Evolutionary conservation across 306 rosid genomes (phyloP).

Genomic region (Benincasa hispida): DNA sequence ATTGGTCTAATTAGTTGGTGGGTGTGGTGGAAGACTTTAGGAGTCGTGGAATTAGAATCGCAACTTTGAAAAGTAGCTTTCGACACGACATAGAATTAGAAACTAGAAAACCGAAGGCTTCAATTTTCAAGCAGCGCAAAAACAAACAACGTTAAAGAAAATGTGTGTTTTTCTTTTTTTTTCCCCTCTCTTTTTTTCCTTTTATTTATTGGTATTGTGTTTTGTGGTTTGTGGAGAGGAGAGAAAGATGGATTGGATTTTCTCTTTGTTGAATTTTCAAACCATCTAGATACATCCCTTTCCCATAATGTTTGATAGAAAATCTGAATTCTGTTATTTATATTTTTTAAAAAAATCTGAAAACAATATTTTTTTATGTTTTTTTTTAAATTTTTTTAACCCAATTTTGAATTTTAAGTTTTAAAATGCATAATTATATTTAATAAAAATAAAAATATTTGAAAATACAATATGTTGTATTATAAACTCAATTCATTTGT

Average conservation of each 20-base stretch:
- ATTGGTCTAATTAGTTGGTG: neutral
- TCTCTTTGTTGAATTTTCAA: neutral
- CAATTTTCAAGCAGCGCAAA: neutral
- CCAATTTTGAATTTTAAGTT: too few species aligned
- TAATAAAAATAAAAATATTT: too few species aligned
- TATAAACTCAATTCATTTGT: too few species aligned
- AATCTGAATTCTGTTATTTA: too few species aligned
- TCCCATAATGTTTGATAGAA: too few species aligned
- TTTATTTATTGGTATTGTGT: too few species aligned
- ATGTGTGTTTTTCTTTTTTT: neutral
- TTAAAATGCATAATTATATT: too few species aligned
- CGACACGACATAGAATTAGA: neutral
- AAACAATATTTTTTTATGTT: too few species aligned
- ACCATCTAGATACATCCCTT: neutral
- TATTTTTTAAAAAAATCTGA: too few species aligned
- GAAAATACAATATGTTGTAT: too few species aligned
- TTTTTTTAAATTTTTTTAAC: too few species aligned
- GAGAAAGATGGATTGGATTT: neutral
- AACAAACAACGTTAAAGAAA: neutral
- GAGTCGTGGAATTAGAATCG: neutral
- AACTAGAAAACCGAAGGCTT: neutral
- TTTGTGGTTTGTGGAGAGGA: neutral
- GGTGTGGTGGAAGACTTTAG: neutral
- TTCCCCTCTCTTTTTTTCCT: neutral
- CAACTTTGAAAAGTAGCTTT: neutral